A percentile compares a stretch with the other conserved stretches of the same genome.
Evolutionary conservation across 495 filamentous ascomycete species (phyloP).

Genomic region (Lophiotrema nucula): DNA sequence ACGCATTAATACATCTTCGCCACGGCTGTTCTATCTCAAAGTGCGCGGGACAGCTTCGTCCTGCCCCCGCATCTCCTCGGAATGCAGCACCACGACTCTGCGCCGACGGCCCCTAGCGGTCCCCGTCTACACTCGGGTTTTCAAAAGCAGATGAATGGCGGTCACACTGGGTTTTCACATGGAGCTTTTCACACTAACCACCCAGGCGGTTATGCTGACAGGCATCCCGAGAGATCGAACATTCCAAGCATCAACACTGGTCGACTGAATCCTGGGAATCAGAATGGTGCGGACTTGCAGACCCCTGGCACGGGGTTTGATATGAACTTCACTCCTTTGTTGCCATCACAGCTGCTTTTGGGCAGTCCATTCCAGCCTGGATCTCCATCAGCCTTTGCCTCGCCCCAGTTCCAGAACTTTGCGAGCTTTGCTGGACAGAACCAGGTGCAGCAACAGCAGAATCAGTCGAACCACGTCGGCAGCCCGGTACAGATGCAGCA

Average conservation of each 20-base stretch:
- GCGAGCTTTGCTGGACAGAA: conserved; percentile 71
- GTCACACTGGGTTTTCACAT: conserved; percentile 83
- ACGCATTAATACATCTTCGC: conserved; percentile 53
- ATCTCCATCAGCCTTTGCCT: conserved; percentile 83
- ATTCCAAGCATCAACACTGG: conserved; percentile 91
- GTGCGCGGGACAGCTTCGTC: conserved; percentile 70
- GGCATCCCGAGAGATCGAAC: conserved; percentile 78
- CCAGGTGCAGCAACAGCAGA: conserved; percentile 58
- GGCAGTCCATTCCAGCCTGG: conserved; percentile 97
- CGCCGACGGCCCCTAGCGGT: conserved; percentile 56
- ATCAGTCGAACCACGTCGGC: conserved; percentile 54
- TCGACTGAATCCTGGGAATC: conserved; percentile 51
- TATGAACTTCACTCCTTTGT: conserved; percentile 96
- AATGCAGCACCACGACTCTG: conserved; percentile 80
- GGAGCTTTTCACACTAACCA: conserved; percentile 83
- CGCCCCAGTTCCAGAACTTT: conserved; percentile 85
- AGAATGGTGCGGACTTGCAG: conserved; percentile 70
- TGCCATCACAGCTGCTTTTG: conserved; percentile 90
- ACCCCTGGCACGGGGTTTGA: conserved; percentile 87
- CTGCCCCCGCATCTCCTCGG: conserved; percentile 73
- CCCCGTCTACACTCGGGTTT: conserved; percentile 51
- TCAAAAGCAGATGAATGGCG: conserved; percentile 70
- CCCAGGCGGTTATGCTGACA: conserved; percentile 71
- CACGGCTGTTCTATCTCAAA: conserved; percentile 68
- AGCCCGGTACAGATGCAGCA: conserved; percentile 65